Conservation (phyloP, 495 filamentous ascomycete species). For the Parathielavia appendiculata region DNA sequence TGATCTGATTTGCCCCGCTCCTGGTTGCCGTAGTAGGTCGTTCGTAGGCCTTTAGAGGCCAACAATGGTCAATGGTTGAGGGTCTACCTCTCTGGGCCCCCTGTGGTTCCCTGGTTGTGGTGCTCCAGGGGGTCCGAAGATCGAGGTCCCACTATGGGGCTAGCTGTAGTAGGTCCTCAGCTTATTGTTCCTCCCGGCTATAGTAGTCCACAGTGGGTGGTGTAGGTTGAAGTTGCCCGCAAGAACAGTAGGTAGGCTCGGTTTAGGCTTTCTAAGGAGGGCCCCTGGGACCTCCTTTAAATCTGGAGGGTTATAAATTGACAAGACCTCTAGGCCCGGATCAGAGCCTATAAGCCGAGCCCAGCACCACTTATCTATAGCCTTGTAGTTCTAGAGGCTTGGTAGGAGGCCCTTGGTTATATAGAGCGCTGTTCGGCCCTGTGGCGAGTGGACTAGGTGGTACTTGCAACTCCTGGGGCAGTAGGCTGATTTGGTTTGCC, state of each 20-base stretch:
- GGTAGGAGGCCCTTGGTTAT: no score
- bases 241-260: not conserved
- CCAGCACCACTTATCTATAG: no score
- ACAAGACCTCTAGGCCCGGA: no score
- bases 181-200: not conserved
- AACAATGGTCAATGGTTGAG: not conserved
- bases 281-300: constrained; percentile 8
- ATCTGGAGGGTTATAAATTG: no score
- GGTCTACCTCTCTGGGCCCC: not conserved
- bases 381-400: no score
- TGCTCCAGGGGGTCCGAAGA: not conserved
- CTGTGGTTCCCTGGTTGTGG: not conserved
- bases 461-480: no score
- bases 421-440: no score
- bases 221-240: not conserved
- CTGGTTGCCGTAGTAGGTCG: not conserved
- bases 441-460: no score
- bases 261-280: not conserved
- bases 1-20: not conserved
- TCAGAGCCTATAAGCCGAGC: no score
- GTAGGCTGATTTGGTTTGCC: no score
- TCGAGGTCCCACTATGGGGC: not conserved
- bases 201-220: not conserved
- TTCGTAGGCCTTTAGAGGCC: not conserved
- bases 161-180: not conserved